Evolutionary conservation across 2,329 filamentous ascomycete species (phyloP).

Genomic region (Colletotrichum trifolii): DNA sequence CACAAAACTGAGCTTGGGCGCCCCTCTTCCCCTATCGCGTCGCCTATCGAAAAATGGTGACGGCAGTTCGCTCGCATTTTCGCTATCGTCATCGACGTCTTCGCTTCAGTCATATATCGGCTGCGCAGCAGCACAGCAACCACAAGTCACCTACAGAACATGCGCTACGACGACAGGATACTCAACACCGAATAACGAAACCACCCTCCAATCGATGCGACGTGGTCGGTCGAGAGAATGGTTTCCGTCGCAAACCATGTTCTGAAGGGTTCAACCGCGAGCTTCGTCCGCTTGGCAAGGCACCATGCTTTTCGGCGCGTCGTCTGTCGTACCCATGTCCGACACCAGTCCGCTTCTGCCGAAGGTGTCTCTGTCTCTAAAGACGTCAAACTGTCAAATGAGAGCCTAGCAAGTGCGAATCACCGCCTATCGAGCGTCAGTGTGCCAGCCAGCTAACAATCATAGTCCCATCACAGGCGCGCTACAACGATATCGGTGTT

Average conservation of each 20-base stretch:
- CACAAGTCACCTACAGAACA: slow-evolving; percentile 40
- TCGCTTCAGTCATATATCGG: slow-evolving; percentile 44
- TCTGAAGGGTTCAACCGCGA: slow-evolving; percentile 54
- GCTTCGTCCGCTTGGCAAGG: slow-evolving; percentile 64
- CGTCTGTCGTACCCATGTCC: slow-evolving; percentile 49
- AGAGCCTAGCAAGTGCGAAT: slow-evolving; percentile 55
- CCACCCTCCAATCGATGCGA: slow-evolving; percentile 5
- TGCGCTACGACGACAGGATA: neutral
- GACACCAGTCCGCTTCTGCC: slow-evolving; percentile 57
- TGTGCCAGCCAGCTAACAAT: slow-evolving; percentile 23
- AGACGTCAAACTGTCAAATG: slow-evolving; percentile 28
- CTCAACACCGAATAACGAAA: neutral
- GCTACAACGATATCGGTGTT: slow-evolving; percentile 93
- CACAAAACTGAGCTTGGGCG: too few relatives aligned
- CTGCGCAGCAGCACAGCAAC: slow-evolving; percentile 41
- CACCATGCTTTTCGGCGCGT: slow-evolving; percentile 55
- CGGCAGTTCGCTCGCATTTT: too few relatives aligned
- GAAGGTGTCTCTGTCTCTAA: slow-evolving; percentile 35
- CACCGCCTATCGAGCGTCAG: neutral
- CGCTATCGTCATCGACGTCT: slow-evolving; percentile 50
- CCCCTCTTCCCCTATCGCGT: too few relatives aligned
- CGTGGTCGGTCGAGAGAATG: slow-evolving; percentile 27
- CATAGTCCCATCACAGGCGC: slow-evolving; percentile 65
- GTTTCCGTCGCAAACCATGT: slow-evolving; percentile 42
- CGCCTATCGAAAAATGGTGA: too few relatives aligned